A percentile compares a stretch with the other conserved stretches of the same genome.
These are phyloP conservation scores for Diphasiastrum complanatum DNA, from an alignment of 83 land plant genomes.

Conservation along the genomic window DNA sequence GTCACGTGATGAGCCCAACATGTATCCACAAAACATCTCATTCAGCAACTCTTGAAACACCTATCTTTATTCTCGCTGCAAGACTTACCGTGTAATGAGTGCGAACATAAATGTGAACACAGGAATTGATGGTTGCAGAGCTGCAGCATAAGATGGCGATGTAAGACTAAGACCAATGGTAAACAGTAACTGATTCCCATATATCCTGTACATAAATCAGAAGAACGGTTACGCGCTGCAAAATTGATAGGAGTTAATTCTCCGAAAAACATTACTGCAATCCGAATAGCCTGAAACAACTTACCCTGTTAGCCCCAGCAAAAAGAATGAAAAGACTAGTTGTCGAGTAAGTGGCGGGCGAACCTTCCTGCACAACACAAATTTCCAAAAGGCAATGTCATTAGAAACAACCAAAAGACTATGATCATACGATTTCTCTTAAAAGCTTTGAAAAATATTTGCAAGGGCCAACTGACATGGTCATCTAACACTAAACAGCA, in stretches of 20 bases:
- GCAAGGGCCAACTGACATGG: no score
- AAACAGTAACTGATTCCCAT: conserved; percentile 87
- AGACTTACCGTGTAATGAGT: conserved; percentile 52
- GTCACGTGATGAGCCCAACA: no score
- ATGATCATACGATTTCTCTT: no score
- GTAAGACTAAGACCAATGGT: conserved; percentile 81
- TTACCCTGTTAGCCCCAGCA: conserved; percentile 91
- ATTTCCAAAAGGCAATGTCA: no score
- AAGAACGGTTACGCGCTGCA: neutral
- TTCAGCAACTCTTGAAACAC: neutral
- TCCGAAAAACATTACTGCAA: no score
- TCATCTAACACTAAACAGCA: no score
- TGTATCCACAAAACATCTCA: no score
- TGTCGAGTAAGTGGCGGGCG: conserved; percentile 54
- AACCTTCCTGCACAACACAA: conserved; percentile 41
- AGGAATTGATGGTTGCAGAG: conserved; percentile 84
- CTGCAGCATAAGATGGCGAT: conserved; percentile 89
- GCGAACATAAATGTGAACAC: conserved; percentile 84
- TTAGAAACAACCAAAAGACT: no score
- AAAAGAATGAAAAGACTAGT: conserved; percentile 53
- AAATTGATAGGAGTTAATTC: neutral
- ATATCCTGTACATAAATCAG: conserved; percentile 52
- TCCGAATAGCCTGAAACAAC: no score
- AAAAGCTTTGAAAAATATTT: no score
- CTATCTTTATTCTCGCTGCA: neutral